Evolutionary conservation across 2,329 filamentous ascomycete genomes (phyloP), one percentile per base, ranked within the genome.

Genomic region (Tetracladium maxilliforme): DNA sequence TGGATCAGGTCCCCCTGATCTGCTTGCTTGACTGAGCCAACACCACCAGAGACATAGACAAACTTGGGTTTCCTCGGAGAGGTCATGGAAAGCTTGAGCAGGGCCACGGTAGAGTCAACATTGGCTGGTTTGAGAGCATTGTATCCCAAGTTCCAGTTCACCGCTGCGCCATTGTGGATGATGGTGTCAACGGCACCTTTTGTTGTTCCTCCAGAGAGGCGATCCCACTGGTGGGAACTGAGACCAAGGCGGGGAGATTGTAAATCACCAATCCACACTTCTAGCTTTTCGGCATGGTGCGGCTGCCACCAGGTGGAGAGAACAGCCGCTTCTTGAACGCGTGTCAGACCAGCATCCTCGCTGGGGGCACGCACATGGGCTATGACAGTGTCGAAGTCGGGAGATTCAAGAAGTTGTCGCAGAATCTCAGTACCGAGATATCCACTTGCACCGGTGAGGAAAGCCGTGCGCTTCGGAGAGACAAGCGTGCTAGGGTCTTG

Each of bases 1-100:
- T 14, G 14, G 12, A 21, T 31, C 16, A 25, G 19, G 6, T 34
- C 30, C 10, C 29, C 23, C 4, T 24, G n/a, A n/a, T n/a, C n/a
- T n/a, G n/a, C n/a, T n/a, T n/a, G n/a, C n/a, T n/a, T n/a, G n/a
- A n/a, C n/a, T n/a, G n/a, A n/a, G n/a, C n/a, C n/a, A n/a, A n/a
- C n/a, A 4, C 42, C 43, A 21, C 43, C 40, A n/a, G 44, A 44
- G 7, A 48, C 27, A 16, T 33, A 47, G 3, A 39, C 31, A 23
- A 48, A 40, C 11, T 29, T 29, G 4, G 24, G 16, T 3, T 25
- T 9, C 2, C 21, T 10, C 6, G 29, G 22, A 7, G 32, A 29
- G 15, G 25, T 25, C 6, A 17, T 18, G 7, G 30, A 19, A 10
- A 28, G 29, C 19, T 24, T 27, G 5, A 47, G 27, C 3, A 46